Conservation (phyloP, 208 protist genomes). For the Wallacemonas sp. region DNA sequence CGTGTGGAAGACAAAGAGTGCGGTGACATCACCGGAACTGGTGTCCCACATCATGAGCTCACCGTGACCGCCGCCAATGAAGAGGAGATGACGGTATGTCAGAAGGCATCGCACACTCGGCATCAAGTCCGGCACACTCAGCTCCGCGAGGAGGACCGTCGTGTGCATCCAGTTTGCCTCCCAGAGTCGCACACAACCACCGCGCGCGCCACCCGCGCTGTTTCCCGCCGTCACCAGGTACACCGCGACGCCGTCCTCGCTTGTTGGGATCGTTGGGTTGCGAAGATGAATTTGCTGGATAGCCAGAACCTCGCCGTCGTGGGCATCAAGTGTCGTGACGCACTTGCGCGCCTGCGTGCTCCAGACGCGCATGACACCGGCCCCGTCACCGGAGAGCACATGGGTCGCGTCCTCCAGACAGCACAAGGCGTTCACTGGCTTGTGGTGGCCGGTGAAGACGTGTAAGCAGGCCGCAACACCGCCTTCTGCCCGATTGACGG, state of each 20-base stretch:
- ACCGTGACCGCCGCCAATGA: conserved; percentile 26
- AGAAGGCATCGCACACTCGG: conserved; percentile 33
- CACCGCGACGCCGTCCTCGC: neutral
- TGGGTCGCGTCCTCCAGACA: conserved; percentile 22
- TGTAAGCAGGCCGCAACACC: conserved; percentile 31
- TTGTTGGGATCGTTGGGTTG: neutral
- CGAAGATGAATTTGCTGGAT: neutral
- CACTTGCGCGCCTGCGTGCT: conserved; percentile 30
- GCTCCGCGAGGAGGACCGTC: conserved; percentile 20
- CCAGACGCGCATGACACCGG: conserved; percentile 39
- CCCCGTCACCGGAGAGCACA: conserved; percentile 29
- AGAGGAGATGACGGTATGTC: conserved; percentile 29
- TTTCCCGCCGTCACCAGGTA: neutral
- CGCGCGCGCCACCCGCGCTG: neutral
- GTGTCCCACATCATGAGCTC: conserved; percentile 43
- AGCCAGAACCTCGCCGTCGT: conserved; percentile 8
- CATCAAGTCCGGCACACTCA: conserved; percentile 20
- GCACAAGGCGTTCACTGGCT: conserved; percentile 35
- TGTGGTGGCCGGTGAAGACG: conserved; percentile 35
- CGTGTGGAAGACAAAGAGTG: conserved; percentile 32
- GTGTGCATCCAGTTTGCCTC: conserved; percentile 16
- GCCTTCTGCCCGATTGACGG: conserved; percentile 8
- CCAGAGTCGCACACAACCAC: conserved; percentile 23
- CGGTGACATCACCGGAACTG: neutral
- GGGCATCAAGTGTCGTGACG: conserved; percentile 23